Evolutionary conservation across 2,329 filamentous ascomycete genomes (phyloP).

Genomic region (Colletotrichum sidae): DNA sequence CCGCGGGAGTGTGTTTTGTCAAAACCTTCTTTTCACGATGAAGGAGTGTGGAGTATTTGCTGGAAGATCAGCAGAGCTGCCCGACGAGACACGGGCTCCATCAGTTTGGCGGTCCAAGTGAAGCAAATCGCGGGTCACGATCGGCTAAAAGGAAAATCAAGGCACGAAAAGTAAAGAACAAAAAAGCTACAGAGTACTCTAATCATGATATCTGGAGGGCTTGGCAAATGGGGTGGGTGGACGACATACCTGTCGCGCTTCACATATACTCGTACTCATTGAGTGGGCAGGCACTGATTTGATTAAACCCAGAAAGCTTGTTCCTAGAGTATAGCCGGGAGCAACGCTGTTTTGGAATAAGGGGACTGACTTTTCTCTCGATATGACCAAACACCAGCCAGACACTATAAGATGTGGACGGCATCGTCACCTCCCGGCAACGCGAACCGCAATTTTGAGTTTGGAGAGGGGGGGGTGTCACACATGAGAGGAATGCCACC

Average conservation of each 20-base stretch:
- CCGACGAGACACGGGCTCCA: too few relatives aligned
- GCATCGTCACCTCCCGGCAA: conserved; percentile 27
- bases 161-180: neutral
- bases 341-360: conserved; percentile 23
- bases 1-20: neutral
- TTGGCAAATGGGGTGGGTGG: conserved; percentile 14
- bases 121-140: too few relatives aligned
- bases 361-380: conserved; percentile 2
- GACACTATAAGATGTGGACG: neutral
- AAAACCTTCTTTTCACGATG: too few relatives aligned
- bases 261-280: neutral
- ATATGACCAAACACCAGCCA: too few relatives aligned
- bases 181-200: neutral
- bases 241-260: neutral
- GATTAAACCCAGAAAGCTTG: conserved; percentile 34
- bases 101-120: too few relatives aligned
- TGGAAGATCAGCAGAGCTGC: too few relatives aligned
- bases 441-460: conserved; percentile 34
- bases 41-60: too few relatives aligned
- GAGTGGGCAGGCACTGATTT: conserved; percentile 23
- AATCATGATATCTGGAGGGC: neutral
- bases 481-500: conserved; percentile 27
- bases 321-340: conserved; percentile 14
- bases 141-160: neutral
- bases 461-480: conserved; percentile 25